A percentile compares a stretch with the other conserved stretches of the same genome.
These are phyloP conservation scores for Cutaneotrichosporon cutaneum DNA, from an alignment of 1,284 basidiomycete genomes.

Conservation along the genomic window DNA sequence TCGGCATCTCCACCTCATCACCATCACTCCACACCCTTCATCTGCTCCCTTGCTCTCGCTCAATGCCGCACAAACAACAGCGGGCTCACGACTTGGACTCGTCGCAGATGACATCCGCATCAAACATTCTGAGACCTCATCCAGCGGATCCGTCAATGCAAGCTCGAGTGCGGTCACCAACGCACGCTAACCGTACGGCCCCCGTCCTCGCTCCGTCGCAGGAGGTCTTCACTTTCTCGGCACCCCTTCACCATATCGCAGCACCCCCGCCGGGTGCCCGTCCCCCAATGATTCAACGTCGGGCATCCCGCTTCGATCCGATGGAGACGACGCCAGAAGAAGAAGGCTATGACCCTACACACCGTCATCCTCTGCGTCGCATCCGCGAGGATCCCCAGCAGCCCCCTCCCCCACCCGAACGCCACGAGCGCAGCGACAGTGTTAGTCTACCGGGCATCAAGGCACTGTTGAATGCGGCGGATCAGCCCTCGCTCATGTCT, in stretches of 20 bases:
- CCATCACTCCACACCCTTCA: neutral
- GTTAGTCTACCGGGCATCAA: conserved; percentile 43
- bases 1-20: too few species aligned
- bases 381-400: conserved; percentile 35
- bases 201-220: neutral
- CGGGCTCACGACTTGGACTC: neutral
- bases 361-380: conserved; percentile 40
- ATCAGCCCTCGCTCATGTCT: conserved; percentile 28
- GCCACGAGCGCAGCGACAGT: conserved; percentile 12
- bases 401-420: neutral
- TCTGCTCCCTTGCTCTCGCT: neutral
- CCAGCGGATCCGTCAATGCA: conserved; percentile 8
- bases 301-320: conserved; percentile 44
- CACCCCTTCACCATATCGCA: neutral
- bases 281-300: conserved; percentile 23
- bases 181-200: neutral
- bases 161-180: conserved; percentile 3
- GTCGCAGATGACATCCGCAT: neutral
- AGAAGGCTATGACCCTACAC: conserved; percentile 38
- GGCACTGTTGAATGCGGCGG: conserved; percentile 26
- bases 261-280: conserved; percentile 25
- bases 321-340: conserved; percentile 40
- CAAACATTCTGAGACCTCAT: neutral
- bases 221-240: conserved; percentile 5
- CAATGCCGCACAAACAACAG: conserved; percentile 1